Conservation (phyloP, 2,329 filamentous ascomycete genomes). For the Xylariaceae sp. region DNA sequence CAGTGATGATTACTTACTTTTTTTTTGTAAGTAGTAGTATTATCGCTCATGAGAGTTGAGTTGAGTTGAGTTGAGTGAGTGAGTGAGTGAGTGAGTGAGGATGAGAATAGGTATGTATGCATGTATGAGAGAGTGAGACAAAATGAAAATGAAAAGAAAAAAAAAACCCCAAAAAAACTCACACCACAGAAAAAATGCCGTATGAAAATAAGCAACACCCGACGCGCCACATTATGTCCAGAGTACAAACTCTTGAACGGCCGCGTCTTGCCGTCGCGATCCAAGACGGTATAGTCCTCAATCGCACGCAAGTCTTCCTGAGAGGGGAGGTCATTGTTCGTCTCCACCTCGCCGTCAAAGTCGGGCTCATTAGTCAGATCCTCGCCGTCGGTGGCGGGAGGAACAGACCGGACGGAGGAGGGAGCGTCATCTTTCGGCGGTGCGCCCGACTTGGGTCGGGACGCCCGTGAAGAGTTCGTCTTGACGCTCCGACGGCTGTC, state of each 20-base stretch:
- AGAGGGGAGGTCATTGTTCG: conserved; percentile 51
- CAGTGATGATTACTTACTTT: too few species aligned
- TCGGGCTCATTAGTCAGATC: conserved; percentile 33
- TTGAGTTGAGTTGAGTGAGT: not conserved
- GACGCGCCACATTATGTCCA: conserved; percentile 46
- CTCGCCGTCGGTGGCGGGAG: too few species aligned
- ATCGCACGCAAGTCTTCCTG: conserved; percentile 44
- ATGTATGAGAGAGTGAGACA: too few species aligned
- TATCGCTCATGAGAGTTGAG: conserved; percentile 13
- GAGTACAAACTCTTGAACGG: conserved; percentile 60
- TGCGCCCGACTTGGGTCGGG: too few species aligned
- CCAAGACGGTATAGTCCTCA: conserved; percentile 53
- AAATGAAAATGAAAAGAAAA: not conserved
- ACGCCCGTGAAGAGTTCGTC: too few species aligned
- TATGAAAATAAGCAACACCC: conserved; percentile 67
- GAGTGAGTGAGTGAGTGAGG: not conserved
- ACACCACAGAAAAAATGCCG: conserved; percentile 78
- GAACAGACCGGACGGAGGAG: too few species aligned
- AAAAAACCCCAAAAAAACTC: conserved; percentile 33
- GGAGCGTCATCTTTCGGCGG: too few species aligned
- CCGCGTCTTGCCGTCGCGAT: conserved; percentile 53
- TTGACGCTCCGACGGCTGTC: too few species aligned
- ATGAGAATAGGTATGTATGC: too few species aligned
- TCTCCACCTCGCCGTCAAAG: conserved; percentile 51
- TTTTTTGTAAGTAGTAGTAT: too few species aligned